phyloP scores from a whole-genome alignment of 2,329 filamentous ascomycete genomes.

The Atkinsonella texensis region DNA sequence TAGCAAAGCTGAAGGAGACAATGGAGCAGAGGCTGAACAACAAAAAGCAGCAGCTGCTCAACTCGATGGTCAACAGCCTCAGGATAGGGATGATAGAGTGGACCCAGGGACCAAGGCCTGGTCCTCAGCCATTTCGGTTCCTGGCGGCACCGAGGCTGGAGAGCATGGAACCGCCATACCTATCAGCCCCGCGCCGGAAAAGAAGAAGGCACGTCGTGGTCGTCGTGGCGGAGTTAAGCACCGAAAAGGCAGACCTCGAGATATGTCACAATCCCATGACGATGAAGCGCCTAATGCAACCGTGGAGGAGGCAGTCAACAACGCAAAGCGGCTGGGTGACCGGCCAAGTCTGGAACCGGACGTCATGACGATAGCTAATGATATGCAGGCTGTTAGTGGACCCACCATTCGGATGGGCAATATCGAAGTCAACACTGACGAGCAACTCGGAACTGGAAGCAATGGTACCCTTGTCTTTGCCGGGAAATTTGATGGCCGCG shows the following conservation, averaged over 20 bases:
- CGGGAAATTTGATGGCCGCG: slow-evolving; percentile 84
- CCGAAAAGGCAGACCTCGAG: slow-evolving; percentile 43
- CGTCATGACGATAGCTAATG: slow-evolving; percentile 42
- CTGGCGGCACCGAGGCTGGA: neutral
- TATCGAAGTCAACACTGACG: slow-evolving; percentile 51
- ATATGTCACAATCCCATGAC: slow-evolving; percentile 36
- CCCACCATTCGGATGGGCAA: slow-evolving; percentile 50
- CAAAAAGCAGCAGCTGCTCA: neutral
- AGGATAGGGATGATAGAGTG: neutral
- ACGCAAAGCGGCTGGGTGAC: slow-evolving; percentile 45
- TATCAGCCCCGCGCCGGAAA: slow-evolving; percentile 22
- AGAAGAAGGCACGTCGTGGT: slow-evolving; percentile 59
- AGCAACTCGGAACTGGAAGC: slow-evolving; percentile 65
- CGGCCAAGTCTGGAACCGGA: slow-evolving; percentile 47
- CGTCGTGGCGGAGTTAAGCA: slow-evolving; percentile 61
- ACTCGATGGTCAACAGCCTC: neutral
- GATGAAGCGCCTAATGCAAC: slow-evolving; percentile 32
- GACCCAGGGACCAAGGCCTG: neutral
- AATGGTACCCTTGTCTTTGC: slow-evolving; percentile 96
- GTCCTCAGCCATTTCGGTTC: neutral
- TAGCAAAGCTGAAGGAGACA: neutral
- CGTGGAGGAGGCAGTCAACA: slow-evolving; percentile 50
- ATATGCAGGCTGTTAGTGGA: slow-evolving; percentile 48
- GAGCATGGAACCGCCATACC: neutral
- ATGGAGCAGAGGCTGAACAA: neutral